Evolutionary conservation across 2,329 filamentous ascomycete genomes (phyloP), one percentile per base, ranked within the genome.

Genomic region (Epichloe aotearoae): DNA sequence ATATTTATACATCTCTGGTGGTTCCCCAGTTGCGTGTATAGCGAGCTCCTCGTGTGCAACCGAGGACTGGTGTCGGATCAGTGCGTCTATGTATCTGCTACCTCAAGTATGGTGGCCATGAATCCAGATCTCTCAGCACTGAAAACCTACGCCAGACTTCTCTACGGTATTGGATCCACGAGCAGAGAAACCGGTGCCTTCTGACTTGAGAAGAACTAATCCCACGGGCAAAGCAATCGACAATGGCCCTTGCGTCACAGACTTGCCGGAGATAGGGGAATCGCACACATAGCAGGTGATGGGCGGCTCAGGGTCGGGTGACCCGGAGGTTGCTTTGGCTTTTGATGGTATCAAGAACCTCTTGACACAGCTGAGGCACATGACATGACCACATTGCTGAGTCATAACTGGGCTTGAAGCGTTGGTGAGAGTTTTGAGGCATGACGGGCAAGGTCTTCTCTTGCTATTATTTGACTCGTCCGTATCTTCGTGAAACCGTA

Each of bases 131-230:
- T 14, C n/a, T 59, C 56, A 93, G 63, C 87, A 91, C 63, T 94
- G 87, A 65, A 95, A 95, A 0, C 83, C 84, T 17, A 94, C 81
- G 0, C 86, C 84, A 3, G 77, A 70, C 64, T 83, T 93, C 67
- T 86, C 85, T 15, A 94, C 88, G 59, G 86, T 79, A 61, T 85
- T 95, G 48, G 79, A 78, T 3, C 93, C 91, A n/a, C 84, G 83
- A 4, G 88, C 86, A 4, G 91, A 90, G 66, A 95, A 97, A 0
- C 91, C 91, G 0, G 91, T 97, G 0, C 91, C 91, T 59, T 96
- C 91, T 37, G 84, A 87, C 57, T 79, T 82, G 46, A 97, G 77
- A 61, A 86, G 80, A 3, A 96, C 83, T 36, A 96, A 63, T 0
- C 90, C 90, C 0, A 83, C 79, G 53, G 74, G 80, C 37, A 84